Percentiles rank a stretch among this genome's conserved stretches.
Conservation (phyloP, 768 basidiomycete species). For the Termitomyces sp. region DNA sequence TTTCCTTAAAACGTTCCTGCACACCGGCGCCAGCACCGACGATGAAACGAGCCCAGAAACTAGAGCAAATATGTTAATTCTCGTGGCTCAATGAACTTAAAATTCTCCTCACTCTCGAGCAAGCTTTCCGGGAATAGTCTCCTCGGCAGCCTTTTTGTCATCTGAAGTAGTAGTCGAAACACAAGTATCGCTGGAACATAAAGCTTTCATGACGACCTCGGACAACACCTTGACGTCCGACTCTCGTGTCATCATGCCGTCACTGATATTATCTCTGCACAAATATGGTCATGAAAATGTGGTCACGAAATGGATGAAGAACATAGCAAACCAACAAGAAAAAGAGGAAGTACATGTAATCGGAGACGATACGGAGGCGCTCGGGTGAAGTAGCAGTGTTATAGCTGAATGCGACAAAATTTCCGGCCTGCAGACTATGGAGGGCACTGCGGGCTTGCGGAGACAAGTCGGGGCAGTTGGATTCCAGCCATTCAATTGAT, state of each 20-base stretch:
- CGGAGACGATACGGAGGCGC: conserved; percentile 58
- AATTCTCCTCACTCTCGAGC: conserved; percentile 53
- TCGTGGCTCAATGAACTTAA: background rate
- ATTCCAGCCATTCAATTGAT: conserved; percentile 51
- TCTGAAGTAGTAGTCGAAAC: conserved; percentile 34
- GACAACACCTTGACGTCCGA: conserved; percentile 46
- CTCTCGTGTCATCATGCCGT: conserved; percentile 66
- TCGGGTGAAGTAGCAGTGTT: conserved; percentile 44
- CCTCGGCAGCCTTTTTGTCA: conserved; percentile 28
- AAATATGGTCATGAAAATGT: conserved; percentile 1
- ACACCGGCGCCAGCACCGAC: conserved; percentile 49
- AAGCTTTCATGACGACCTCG: conserved; percentile 64
- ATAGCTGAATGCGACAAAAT: conserved; percentile 63
- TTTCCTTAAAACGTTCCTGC: conserved; percentile 65
- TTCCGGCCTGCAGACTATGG: conserved; percentile 56
- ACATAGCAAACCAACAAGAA: conserved; percentile 33
- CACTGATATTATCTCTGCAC: conserved; percentile 63
- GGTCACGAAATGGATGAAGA: conserved; percentile 5
- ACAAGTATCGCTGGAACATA: conserved; percentile 34
- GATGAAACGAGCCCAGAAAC: conserved; percentile 65
- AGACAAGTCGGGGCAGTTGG: conserved; percentile 37
- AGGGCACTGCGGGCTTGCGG: conserved; percentile 40
- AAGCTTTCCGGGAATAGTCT: conserved; percentile 53
- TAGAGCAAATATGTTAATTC: conserved; percentile 19
- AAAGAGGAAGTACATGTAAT: conserved; percentile 61